Evolutionary conservation across 2,329 filamentous ascomycete species (phyloP), one percentile per base, ranked within the genome.

Genomic region (Xylaria sp.): DNA sequence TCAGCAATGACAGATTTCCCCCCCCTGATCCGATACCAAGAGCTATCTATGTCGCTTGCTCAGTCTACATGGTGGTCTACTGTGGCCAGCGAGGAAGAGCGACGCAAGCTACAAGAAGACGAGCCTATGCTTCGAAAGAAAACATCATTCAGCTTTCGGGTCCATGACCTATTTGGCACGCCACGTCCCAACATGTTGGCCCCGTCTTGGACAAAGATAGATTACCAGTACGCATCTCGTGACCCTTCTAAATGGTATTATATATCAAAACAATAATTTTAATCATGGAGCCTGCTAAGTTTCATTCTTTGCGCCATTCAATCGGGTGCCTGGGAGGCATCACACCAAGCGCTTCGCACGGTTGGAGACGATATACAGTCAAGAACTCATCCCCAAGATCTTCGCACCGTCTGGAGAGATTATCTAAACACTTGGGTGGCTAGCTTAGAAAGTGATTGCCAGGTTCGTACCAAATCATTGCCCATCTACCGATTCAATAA

Each of bases 251-350:
- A 33, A 21, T 21, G 3, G 2, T 9, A 19, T 3, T 21, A 15
- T 7, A 15, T 38, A 2, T 12, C 7, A 25, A 2, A 11, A 38
- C 19, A n/a, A n/a, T 51, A 17, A 14, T n/a, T 51, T 17, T 38
- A 38, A 51, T 8, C 2, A 11, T 17, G 25, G 14, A 9, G 3
- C 11, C n/a, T n/a, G 11, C 5, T 37, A 51, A 51, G 49, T 46
- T 65, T 72, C 12, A 65, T 65, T 38, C 63, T 68, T 7, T 72
- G 70, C 53, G 68, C 69, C 4, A 66, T 69, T 1, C 69, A 72
- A 46, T 58, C 63, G 0, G 56, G 58, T 1, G 50, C 66, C 15
- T 72, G 70, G 70, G 69, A 69, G 9, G 63, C 60, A 5, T 64
- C 56, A 12, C 68, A 70, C 33, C 63, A 70, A 33, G 60, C 61